These are phyloP conservation scores for Mantamonas sphyraenae DNA, from an alignment of 78 protist genomes.

Conservation along the genomic window DNA sequence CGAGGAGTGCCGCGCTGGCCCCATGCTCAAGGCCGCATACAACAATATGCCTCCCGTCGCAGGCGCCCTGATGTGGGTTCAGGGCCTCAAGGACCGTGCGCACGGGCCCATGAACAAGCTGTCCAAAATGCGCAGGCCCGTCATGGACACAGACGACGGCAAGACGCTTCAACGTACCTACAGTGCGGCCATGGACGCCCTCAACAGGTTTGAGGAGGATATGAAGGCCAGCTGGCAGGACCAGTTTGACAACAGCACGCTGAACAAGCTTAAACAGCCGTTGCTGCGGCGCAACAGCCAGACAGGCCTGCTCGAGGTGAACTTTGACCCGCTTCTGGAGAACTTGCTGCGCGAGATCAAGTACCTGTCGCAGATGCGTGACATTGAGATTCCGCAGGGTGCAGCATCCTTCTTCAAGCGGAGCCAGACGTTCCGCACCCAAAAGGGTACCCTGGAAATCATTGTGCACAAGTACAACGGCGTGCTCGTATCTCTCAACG, in stretches of 20 bases:
- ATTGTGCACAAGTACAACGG: constrained; percentile 48
- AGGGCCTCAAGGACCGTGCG: constrained; percentile 18
- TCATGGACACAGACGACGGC: constrained; percentile 13
- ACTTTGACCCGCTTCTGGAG: constrained; percentile 50
- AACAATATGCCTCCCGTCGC: no score
- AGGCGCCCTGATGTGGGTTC: constrained; percentile 9
- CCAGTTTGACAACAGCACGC: neutral
- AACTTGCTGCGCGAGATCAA: constrained; percentile 49
- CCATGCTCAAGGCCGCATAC: no score
- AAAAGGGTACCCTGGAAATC: constrained; percentile 39
- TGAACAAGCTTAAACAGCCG: constrained; percentile 11
- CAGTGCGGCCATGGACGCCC: no score
- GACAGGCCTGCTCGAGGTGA: constrained; percentile 33
- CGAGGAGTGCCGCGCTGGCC: no score
- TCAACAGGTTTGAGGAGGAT: no score
- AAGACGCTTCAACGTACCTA: neutral
- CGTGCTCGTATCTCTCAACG: constrained; percentile 18
- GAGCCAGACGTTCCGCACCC: constrained; percentile 35
- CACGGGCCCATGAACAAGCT: constrained; percentile 25
- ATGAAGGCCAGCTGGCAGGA: neutral
- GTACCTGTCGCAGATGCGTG: constrained; percentile 23
- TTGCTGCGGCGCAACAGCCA: constrained; percentile 1
- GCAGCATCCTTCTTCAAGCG: constrained; percentile 9
- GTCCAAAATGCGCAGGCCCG: neutral
- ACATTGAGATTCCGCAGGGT: constrained; percentile 11